phyloP scores from a whole-genome alignment of 768 basidiomycete genomes.

The Trametes meyenii region DNA sequence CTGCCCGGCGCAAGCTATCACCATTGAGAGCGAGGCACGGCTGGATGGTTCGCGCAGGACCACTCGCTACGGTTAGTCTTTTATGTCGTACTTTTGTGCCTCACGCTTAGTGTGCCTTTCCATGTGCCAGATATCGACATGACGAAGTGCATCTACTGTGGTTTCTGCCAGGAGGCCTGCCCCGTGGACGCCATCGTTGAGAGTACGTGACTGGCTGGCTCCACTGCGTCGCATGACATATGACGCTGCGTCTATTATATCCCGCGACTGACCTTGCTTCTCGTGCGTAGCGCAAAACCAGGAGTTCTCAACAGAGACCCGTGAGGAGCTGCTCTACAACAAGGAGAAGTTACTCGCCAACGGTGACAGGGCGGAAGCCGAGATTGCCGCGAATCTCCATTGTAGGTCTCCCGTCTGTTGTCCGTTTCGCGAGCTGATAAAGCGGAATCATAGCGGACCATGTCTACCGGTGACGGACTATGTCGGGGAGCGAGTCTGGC shows the following conservation, averaged over 20 bases:
- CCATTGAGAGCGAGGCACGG: slow-evolving; percentile 97
- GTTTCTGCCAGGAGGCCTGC: slow-evolving; percentile 99
- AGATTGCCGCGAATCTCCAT: slow-evolving; percentile 93
- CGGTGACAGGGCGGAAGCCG: slow-evolving; percentile 95
- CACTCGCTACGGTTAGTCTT: slow-evolving; percentile 83
- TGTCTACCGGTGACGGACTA: slow-evolving; percentile 68
- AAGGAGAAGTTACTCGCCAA: slow-evolving; percentile 98
- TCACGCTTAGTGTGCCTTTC: slow-evolving; percentile 8
- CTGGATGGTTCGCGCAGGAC: slow-evolving; percentile 95
- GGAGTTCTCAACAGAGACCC: slow-evolving; percentile 96
- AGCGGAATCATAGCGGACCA: slow-evolving; percentile 65
- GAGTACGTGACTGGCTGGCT: slow-evolving; percentile 56
- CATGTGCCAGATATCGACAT: slow-evolving; percentile 85
- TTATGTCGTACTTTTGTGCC: slow-evolving; percentile 15
- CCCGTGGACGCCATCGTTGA: slow-evolving; percentile 99
- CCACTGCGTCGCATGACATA: slow-evolving; percentile 6
- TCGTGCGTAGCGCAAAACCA: slow-evolving; percentile 82
- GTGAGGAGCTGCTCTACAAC: slow-evolving; percentile 98
- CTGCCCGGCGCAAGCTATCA: slow-evolving; percentile 98
- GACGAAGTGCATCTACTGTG: slow-evolving; percentile 99
- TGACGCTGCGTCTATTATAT: not conserved
- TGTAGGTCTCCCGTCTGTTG: slow-evolving; percentile 42
- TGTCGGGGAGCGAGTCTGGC: slow-evolving; percentile 4
- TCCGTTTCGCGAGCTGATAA: slow-evolving; percentile 19
- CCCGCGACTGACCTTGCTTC: not conserved